These are phyloP conservation scores for Xylaria scruposa DNA, from an alignment of 495 filamentous ascomycete genomes.

Conservation along the genomic window DNA sequence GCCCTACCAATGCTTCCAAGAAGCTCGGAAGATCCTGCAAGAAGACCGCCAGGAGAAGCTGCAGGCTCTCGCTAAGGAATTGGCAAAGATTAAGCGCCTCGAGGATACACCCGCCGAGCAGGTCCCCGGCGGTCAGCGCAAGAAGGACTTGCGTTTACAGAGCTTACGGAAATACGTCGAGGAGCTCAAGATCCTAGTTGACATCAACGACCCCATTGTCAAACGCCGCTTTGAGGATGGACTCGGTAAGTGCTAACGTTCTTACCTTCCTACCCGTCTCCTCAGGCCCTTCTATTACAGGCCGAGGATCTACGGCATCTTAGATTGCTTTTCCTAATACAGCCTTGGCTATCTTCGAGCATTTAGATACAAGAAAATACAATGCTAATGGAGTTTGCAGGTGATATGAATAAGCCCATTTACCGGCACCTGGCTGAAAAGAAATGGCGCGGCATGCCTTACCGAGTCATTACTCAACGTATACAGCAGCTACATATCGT, in stretches of 20 bases:
- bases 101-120: slow-evolving; percentile 63
- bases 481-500: slow-evolving; percentile 87
- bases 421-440: slow-evolving; percentile 88
- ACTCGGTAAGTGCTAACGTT: slow-evolving; percentile 62
- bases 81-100: slow-evolving; percentile 64
- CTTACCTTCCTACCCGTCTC: neutral
- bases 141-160: slow-evolving; percentile 68
- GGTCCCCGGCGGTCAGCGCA: slow-evolving; percentile 62
- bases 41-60: slow-evolving; percentile 85
- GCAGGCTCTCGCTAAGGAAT: slow-evolving; percentile 63
- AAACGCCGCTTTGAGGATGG: slow-evolving; percentile 97
- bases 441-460: slow-evolving; percentile 77
- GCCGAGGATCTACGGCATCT: neutral
- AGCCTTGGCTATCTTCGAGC: neutral
- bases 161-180: slow-evolving; percentile 79
- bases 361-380: neutral
- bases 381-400: slow-evolving; percentile 52
- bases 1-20: slow-evolving; percentile 97
- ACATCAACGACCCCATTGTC: slow-evolving; percentile 94
- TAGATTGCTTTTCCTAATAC: neutral
- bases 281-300: no score
- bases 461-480: slow-evolving; percentile 83
- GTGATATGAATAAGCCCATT: slow-evolving; percentile 95
- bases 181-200: slow-evolving; percentile 83
- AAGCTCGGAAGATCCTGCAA: slow-evolving; percentile 82